These are phyloP conservation scores for Carex cristatella DNA, from an alignment of 176 grass and related monocot genomes.

Conservation along the genomic window DNA sequence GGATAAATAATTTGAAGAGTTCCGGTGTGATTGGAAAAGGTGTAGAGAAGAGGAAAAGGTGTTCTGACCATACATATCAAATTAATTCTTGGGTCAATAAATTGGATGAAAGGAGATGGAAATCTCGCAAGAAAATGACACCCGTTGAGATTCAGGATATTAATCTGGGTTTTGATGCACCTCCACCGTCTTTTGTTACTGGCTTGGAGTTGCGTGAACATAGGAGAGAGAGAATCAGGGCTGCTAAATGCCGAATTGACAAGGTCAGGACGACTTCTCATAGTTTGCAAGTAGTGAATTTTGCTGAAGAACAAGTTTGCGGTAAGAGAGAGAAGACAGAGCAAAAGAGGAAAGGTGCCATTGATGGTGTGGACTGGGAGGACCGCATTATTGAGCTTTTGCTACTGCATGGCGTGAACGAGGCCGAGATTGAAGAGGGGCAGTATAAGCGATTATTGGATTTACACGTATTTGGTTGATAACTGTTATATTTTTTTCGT, in stretches of 20 bases:
- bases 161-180: conserved; percentile 70
- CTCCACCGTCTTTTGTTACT: conserved; percentile 69
- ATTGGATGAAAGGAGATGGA: conserved; percentile 33
- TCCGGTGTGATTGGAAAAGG: conserved; percentile 45
- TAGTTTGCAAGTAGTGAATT: conserved; percentile 20
- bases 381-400: conserved; percentile 79
- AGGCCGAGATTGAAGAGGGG: conserved; percentile 84
- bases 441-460: conserved; percentile 82
- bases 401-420: conserved; percentile 61
- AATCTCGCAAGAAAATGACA: conserved; percentile 39
- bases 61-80: conserved; percentile 21
- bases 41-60: conserved; percentile 36
- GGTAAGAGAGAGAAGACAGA: conserved; percentile 10
- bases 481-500: not conserved
- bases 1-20: conserved; percentile 41
- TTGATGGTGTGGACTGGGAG: conserved; percentile 72
- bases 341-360: conserved; percentile 28
- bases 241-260: conserved; percentile 70
- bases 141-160: conserved; percentile 42
- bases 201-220: conserved; percentile 36
- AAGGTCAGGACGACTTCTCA: conserved; percentile 44
- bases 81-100: conserved; percentile 32
- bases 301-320: conserved; percentile 2
- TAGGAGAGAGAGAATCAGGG: conserved; percentile 68
- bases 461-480: conserved; percentile 33